Percentiles rank a stretch among this genome's conserved stretches.
phyloP scores from a whole-genome alignment of 768 basidiomycete genomes.

The Tulasnella sp. region DNA sequence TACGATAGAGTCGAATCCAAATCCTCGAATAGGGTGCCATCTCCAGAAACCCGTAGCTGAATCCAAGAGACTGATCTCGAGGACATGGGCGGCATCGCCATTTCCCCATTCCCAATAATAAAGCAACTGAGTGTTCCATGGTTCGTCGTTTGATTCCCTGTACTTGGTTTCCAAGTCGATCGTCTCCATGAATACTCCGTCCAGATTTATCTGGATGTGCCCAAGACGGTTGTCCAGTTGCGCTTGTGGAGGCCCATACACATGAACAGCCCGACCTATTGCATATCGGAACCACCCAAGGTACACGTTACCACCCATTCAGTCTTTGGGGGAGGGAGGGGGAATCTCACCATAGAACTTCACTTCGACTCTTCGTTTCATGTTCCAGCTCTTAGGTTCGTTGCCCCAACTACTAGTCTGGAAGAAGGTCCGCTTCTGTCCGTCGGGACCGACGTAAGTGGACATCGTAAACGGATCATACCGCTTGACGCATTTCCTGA shows the following conservation, averaged over 20 bases:
- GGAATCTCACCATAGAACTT: not conserved
- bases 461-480: not conserved
- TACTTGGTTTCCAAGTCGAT: not conserved
- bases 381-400: not conserved
- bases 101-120: not conserved
- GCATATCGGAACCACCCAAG: not conserved
- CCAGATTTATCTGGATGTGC: not conserved
- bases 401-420: not conserved
- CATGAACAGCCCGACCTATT: not conserved
- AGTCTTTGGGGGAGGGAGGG: not conserved
- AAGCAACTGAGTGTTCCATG: not conserved
- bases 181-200: not conserved
- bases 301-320: not conserved
- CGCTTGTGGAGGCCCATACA: not conserved
- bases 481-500: not conserved
- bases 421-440: not conserved
- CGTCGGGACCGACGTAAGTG: not conserved
- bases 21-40: not conserved
- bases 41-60: not conserved
- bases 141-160: not conserved
- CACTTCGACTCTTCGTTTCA: not conserved
- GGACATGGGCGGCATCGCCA: not conserved
- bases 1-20: not conserved
- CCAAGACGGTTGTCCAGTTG: not conserved
- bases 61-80: not conserved